Percentiles rank a stretch among this genome's conserved stretches.
Evolutionary conservation across 805 yeast species (phyloP).

Genomic region (Torulaspora indica): DNA sequence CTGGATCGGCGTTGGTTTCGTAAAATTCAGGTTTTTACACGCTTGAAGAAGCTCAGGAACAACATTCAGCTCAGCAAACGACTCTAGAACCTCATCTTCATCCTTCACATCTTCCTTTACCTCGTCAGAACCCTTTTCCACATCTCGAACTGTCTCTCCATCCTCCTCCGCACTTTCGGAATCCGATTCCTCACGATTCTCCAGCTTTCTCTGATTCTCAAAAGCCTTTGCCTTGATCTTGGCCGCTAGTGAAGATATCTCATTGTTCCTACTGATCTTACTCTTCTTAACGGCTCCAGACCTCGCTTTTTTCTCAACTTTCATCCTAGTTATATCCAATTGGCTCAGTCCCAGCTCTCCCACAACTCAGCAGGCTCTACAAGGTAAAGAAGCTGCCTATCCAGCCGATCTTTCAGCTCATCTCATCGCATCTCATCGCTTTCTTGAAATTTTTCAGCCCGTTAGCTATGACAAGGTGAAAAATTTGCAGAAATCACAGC

Average conservation of each 20-base stretch:
- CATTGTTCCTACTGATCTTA: slow-evolving; percentile 20
- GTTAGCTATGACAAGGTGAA: slow-evolving; percentile 9
- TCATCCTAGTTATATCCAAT: background rate
- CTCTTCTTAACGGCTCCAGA: slow-evolving; percentile 4
- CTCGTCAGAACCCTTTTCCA: slow-evolving; percentile 9
- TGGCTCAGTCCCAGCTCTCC: background rate
- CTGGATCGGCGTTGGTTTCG: slow-evolving; percentile 91
- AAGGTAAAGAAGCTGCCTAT: background rate
- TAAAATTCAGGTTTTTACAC: slow-evolving; percentile 65
- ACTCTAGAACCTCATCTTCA: slow-evolving; percentile 29
- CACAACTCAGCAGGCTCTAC: background rate
- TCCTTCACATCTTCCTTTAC: slow-evolving; percentile 8
- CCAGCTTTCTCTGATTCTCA: slow-evolving; percentile 26
- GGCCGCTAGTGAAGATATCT: slow-evolving; percentile 48
- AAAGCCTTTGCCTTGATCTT: slow-evolving; percentile 47
- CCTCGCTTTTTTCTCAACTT: slow-evolving; percentile 5
- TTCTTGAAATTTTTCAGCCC: slow-evolving; percentile 13
- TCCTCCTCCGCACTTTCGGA: slow-evolving; percentile 13
- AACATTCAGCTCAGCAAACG: slow-evolving; percentile 56
- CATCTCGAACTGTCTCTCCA: slow-evolving; percentile 13
- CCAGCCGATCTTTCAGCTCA: slow-evolving; percentile 1
- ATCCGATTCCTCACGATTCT: slow-evolving; percentile 8
- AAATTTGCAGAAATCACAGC: slow-evolving; percentile 14
- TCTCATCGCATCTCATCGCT: slow-evolving; percentile 23
- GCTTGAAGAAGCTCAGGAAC: slow-evolving; percentile 80